These are phyloP conservation scores for Cenchrus americanus DNA, from an alignment of 176 grass and related monocot species.

Conservation along the genomic window DNA sequence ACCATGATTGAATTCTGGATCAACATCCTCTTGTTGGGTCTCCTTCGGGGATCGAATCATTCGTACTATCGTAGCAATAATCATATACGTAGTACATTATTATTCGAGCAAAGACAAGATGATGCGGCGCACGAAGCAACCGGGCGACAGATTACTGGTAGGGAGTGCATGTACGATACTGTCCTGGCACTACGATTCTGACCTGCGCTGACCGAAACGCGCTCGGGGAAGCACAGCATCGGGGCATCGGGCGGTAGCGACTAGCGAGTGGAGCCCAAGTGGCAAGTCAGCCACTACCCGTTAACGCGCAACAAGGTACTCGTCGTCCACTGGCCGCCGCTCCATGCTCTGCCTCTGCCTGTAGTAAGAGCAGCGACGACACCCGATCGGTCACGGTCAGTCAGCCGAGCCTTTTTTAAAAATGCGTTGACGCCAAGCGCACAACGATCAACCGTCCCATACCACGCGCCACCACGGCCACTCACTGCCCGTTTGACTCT, in stretches of 20 bases:
- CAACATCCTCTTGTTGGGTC: neutral
- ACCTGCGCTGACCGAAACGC: neutral
- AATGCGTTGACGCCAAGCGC: neutral
- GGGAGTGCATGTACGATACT: no score
- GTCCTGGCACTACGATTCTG: neutral
- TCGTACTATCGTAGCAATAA: neutral
- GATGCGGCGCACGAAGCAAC: neutral
- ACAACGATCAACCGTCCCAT: neutral
- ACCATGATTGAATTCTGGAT: neutral
- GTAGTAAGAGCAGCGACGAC: neutral
- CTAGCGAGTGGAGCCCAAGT: neutral
- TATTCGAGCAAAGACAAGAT: neutral
- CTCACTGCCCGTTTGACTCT: neutral
- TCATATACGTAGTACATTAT: neutral
- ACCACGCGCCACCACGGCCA: neutral
- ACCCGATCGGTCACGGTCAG: neutral
- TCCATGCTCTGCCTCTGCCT: no score
- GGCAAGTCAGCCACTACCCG: neutral
- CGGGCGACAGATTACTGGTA: no score
- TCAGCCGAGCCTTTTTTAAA: neutral
- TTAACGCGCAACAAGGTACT: neutral
- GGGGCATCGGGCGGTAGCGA: neutral
- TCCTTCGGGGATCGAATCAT: neutral
- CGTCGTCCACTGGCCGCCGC: neutral
- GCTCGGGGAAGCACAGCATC: no score